phyloP scores from a whole-genome alignment of 805 yeast genomes.

The Nakazawaea wickerhamii region DNA sequence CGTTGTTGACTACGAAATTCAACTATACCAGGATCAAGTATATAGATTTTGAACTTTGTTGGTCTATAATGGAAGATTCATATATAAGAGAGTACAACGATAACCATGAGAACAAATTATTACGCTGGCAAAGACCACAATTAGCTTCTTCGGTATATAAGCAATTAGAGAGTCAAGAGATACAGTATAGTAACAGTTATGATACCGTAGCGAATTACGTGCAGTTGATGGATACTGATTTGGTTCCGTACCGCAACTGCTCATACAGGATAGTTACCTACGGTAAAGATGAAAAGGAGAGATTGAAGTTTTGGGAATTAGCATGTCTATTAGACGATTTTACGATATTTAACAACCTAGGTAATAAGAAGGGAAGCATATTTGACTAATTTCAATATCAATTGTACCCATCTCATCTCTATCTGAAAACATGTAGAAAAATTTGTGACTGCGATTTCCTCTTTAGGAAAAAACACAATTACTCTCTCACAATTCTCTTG shows the following conservation, averaged over 20 bases:
- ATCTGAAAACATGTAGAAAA: neutral
- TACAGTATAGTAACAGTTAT: neutral
- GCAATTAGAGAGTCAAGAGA: neutral
- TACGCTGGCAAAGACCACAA: slow-evolving; percentile 5
- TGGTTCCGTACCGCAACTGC: neutral
- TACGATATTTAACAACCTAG: neutral
- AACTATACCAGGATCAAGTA: neutral
- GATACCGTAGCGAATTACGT: neutral
- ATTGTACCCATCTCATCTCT: neutral
- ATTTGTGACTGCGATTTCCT: slow-evolving; percentile 13
- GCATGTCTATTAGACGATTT: slow-evolving; percentile 1
- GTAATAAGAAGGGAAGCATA: slow-evolving; percentile 8
- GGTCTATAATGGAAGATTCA: slow-evolving; percentile 11
- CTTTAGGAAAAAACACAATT: neutral
- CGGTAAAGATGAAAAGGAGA: neutral
- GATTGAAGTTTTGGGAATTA: slow-evolving; percentile 7
- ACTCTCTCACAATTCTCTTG: neutral
- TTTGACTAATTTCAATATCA: slow-evolving; percentile 3
- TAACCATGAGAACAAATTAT: neutral
- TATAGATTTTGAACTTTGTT: slow-evolving; percentile 6
- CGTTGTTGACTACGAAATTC: neutral
- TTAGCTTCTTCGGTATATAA: slow-evolving; percentile 4
- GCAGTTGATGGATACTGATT: neutral
- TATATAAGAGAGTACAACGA: slow-evolving; percentile 7
- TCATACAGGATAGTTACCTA: neutral